Conservation (phyloP, 2,329 filamentous ascomycete genomes). For the Epicoccum sorghinum region DNA sequence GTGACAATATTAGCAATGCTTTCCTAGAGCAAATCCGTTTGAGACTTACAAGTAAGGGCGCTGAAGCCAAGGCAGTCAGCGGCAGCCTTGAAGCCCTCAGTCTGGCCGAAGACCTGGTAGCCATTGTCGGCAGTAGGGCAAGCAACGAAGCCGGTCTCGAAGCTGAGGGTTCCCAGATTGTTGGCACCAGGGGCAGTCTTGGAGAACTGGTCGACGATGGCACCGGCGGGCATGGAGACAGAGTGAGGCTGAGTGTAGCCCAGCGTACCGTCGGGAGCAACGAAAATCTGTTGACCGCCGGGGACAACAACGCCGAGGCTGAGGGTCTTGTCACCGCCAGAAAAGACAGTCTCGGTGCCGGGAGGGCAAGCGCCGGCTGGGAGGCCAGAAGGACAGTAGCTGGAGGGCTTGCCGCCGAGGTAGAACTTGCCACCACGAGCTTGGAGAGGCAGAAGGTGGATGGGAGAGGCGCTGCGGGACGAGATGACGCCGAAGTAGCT, state of each 20-base stretch:
- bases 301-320: slow-evolving; percentile 61
- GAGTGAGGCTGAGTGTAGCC: slow-evolving; percentile 65
- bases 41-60: slow-evolving; percentile 39
- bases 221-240: slow-evolving; percentile 57
- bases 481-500: slow-evolving; percentile 53
- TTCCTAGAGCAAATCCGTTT: background rate
- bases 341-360: slow-evolving; percentile 56
- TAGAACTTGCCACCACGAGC: slow-evolving; percentile 58
- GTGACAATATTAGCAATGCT: slow-evolving; percentile 9
- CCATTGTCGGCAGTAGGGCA: slow-evolving; percentile 34
- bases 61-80: slow-evolving; percentile 45
- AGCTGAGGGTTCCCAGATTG: slow-evolving; percentile 36
- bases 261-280: slow-evolving; percentile 60
- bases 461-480: slow-evolving; percentile 54
- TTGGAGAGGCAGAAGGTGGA: slow-evolving; percentile 56
- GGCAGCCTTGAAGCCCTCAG: slow-evolving; percentile 24
- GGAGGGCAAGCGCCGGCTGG: slow-evolving; percentile 51
- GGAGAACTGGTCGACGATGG: slow-evolving; percentile 58
- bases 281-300: slow-evolving; percentile 67
- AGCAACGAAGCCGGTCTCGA: slow-evolving; percentile 40
- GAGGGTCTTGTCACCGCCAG: slow-evolving; percentile 41
- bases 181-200: slow-evolving; percentile 22
- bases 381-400: slow-evolving; percentile 56
- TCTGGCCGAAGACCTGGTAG: slow-evolving; percentile 44
- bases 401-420: slow-evolving; percentile 54